phyloP scores from a whole-genome alignment of 805 yeast species.

The Myxozyma monticola region DNA sequence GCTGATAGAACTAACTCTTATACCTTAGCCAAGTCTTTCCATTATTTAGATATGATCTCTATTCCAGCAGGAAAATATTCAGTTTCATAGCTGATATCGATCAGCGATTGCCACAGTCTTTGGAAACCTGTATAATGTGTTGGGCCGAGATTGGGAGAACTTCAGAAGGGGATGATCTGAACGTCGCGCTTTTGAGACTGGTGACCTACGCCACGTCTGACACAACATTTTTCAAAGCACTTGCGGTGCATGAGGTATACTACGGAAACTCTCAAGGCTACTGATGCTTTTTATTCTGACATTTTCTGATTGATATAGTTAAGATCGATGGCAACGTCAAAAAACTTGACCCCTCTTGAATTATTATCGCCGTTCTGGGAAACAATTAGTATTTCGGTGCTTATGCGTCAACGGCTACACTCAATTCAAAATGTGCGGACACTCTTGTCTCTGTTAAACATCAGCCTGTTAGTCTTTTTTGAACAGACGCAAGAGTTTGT shows the following conservation, averaged over 20 bases:
- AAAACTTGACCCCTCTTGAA: slow-evolving; percentile 70
- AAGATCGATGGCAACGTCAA: slow-evolving; percentile 47
- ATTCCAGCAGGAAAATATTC: slow-evolving; percentile 7
- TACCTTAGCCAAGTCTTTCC: slow-evolving; percentile 7
- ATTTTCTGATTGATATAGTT: too few relatives aligned
- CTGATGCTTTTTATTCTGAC: background rate
- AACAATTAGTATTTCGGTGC: slow-evolving; percentile 61
- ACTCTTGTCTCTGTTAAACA: slow-evolving; percentile 64
- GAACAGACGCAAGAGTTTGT: slow-evolving; percentile 69
- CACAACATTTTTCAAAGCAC: slow-evolving; percentile 64
- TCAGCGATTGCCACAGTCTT: background rate
- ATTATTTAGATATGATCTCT: slow-evolving; percentile 1
- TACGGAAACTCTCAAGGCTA: too few relatives aligned
- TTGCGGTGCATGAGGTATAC: slow-evolving; percentile 66
- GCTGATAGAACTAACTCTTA: background rate
- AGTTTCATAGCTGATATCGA: background rate
- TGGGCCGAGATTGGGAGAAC: slow-evolving; percentile 67
- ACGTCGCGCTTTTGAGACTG: slow-evolving; percentile 62
- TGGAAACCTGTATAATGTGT: slow-evolving; percentile 41
- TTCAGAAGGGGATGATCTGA: slow-evolving; percentile 65
- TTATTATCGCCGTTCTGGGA: slow-evolving; percentile 78
- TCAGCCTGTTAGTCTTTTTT: slow-evolving; percentile 61
- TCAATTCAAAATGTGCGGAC: slow-evolving; percentile 49
- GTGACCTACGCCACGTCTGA: slow-evolving; percentile 64
- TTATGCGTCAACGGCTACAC: slow-evolving; percentile 43